phyloP scores from a whole-genome alignment of 2,329 filamentous ascomycete genomes.

The Trichoderma asperellum region DNA sequence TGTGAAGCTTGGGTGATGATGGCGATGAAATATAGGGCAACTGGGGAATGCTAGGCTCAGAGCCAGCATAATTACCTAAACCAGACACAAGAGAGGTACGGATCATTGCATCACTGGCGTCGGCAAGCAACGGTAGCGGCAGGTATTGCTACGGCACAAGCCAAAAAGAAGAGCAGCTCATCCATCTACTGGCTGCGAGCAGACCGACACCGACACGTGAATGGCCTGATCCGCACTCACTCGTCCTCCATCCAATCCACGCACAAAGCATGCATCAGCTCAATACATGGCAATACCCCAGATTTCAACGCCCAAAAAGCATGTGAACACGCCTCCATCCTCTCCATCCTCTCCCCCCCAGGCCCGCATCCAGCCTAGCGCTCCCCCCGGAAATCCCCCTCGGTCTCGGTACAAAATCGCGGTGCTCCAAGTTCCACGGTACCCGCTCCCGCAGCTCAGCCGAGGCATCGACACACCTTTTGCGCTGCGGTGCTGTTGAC shows the following conservation, averaged over 20 bases:
- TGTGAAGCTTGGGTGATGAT: neutral
- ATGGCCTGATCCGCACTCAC: neutral
- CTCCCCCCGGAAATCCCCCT: neutral
- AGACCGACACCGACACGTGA: constrained; percentile 15
- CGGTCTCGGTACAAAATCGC: constrained; percentile 22
- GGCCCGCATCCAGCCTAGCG: constrained; percentile 23
- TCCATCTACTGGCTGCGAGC: neutral
- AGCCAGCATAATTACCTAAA: too few species aligned
- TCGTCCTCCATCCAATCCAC: neutral
- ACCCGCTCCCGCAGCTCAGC: constrained; percentile 25
- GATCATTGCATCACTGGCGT: neutral
- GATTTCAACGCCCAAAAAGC: constrained; percentile 1
- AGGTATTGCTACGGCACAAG: neutral
- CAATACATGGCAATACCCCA: neutral
- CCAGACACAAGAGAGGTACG: neutral
- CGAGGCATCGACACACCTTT: constrained; percentile 27
- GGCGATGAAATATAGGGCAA: neutral
- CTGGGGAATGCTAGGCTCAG: neutral
- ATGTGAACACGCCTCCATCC: constrained; percentile 10
- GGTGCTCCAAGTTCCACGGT: constrained; percentile 10
- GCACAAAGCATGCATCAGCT: neutral
- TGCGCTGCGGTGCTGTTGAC: neutral
- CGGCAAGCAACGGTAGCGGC: neutral
- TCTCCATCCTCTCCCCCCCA: neutral
- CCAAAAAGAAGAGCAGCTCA: neutral